Base-by-base conservation (phyloP, 257 asterid species). In the Plantago ovata region DNA sequence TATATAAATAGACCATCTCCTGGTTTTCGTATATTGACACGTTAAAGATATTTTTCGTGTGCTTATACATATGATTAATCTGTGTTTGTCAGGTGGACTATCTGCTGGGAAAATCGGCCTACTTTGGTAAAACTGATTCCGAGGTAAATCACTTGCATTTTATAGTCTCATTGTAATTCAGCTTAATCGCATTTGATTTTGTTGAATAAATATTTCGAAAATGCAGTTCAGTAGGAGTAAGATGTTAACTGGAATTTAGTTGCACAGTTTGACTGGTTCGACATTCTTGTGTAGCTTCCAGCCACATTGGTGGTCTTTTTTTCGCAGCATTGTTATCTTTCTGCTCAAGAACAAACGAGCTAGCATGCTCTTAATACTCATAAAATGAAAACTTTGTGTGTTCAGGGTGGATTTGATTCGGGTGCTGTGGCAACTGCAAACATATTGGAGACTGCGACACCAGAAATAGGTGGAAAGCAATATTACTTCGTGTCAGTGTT, bases 321-420 rank as follows among this genome's bases (percentile, higher is more conserved):
- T 28, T 28, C 36, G 6, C 4, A 28, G 36, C 36, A 28, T 28
- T 28, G 36, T 28, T 28, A 28, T 28, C 7, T 28, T 28, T 28
- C 36, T 3, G 36, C 36, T 8, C 36, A 1, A 28, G 36, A 28
- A 8, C 36, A 28, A 3, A 28, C 0, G 36, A 6, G 7, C 1
- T 9, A 45, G 6, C 45, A 16, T 32, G 16, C 36, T 28, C 36
- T 28, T 8, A 28, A 28, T 28, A 13, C 21, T 0, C 23, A n/a
- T 32, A 39, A n/a, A 51, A 50, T 19, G 16, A 12, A n/a, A 21
- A 49, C 8, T 41, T 20, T 36, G 40, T 7, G 10, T 54, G 57
- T 40, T 28, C 65, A 91, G 95, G 98, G 98, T 44, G 96, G 96
- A 55, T 91, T 91, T 42, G 96, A 84, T 7, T 69, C 95, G 3